phyloP scores from a whole-genome alignment of 805 yeast genomes.

The Ogataea methylovora region DNA sequence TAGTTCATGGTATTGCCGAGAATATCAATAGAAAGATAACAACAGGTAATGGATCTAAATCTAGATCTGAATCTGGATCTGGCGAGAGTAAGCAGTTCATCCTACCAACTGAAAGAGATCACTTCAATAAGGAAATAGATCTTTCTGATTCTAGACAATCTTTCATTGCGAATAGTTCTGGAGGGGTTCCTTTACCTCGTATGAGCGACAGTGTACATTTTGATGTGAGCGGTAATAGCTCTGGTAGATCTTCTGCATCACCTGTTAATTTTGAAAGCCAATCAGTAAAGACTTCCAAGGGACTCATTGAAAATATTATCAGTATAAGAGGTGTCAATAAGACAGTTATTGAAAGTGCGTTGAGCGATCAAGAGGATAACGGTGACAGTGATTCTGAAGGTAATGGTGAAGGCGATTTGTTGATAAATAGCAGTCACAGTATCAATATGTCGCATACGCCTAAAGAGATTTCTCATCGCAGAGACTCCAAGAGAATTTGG shows the following conservation, averaged over 20 bases:
- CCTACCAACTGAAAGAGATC: constrained; percentile 9
- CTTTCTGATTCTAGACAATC: constrained; percentile 12
- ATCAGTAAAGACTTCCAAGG: constrained; percentile 36
- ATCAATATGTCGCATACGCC: no score
- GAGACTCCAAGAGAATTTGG: constrained; percentile 18
- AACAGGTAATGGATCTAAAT: constrained; percentile 1
- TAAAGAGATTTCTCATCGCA: no score
- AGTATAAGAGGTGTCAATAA: constrained; percentile 78
- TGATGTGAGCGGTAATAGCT: neutral
- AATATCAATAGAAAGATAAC: constrained; percentile 15
- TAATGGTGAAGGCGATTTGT: constrained; percentile 4
- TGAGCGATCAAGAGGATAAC: constrained; percentile 26
- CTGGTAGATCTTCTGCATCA: neutral
- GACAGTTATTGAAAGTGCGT: constrained; percentile 69
- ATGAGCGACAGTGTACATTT: neutral
- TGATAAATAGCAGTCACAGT: no score
- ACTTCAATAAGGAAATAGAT: constrained; percentile 16
- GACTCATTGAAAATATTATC: constrained; percentile 76
- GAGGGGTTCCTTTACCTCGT: constrained; percentile 1
- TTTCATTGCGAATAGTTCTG: neutral
- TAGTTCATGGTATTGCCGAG: constrained; percentile 26
- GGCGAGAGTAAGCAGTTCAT: constrained; percentile 8
- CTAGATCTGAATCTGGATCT: neutral
- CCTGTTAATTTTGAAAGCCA: constrained; percentile 1
- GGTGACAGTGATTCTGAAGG: constrained; percentile 2